Evolutionary conservation across 2,329 filamentous ascomycete genomes (phyloP).

Genomic region (Sclerotinia spermophila): DNA sequence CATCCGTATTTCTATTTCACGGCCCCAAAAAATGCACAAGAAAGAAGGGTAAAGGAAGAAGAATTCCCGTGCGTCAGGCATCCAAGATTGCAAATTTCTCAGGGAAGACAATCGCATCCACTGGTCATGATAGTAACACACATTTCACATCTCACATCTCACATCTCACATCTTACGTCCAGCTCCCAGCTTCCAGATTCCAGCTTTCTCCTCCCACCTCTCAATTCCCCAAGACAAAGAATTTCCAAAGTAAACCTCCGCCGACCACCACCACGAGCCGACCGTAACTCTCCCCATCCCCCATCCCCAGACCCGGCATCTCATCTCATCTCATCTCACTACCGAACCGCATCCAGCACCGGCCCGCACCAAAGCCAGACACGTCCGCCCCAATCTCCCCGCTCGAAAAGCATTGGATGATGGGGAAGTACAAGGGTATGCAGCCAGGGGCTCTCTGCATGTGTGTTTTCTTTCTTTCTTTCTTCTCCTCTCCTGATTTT

Average conservation of each 20-base stretch:
- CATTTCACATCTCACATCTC: not conserved
- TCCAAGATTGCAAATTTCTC: not conserved
- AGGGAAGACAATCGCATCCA: not conserved
- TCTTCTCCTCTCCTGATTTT: too few relatives aligned
- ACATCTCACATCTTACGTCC: not conserved
- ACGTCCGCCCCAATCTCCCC: not conserved
- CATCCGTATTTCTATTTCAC: not conserved
- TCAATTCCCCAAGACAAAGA: not conserved
- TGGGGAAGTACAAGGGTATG: slow-evolving; percentile 5
- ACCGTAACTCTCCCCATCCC: not conserved
- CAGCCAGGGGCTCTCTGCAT: not conserved
- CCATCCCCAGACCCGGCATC: not conserved
- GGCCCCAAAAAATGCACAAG: not conserved
- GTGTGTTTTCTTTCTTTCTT: not conserved
- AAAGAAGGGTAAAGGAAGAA: not conserved
- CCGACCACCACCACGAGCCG: not conserved
- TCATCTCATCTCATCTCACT: too few relatives aligned
- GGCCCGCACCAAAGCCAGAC: not conserved
- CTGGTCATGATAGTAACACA: not conserved
- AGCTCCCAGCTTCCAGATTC: not conserved
- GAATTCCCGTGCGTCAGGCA: not conserved
- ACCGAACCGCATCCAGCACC: too few relatives aligned
- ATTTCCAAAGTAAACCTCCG: not conserved
- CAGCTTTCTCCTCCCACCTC: not conserved
- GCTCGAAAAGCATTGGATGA: slow-evolving; percentile 1